These are phyloP conservation scores for Acer negundo DNA, from an alignment of 345 rosid species.

Conservation along the genomic window DNA sequence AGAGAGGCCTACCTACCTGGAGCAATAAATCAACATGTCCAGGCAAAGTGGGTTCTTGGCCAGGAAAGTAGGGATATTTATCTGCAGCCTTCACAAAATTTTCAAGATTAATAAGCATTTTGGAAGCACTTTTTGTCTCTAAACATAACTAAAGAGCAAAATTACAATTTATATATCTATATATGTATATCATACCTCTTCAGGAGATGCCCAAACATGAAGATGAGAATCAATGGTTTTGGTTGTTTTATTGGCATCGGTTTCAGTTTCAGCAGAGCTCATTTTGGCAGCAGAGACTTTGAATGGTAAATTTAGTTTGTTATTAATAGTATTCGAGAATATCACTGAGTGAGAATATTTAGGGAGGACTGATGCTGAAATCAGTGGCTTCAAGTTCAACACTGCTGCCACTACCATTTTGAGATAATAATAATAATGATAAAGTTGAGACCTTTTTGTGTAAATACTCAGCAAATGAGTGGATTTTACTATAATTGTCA, in stretches of 20 bases:
- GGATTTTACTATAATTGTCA: too few relatives aligned
- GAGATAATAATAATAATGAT: not conserved
- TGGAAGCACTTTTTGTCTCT: not conserved
- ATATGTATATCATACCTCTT: slow-evolving; percentile 50
- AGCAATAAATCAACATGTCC: slow-evolving; percentile 87
- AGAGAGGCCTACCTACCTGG: slow-evolving; percentile 48
- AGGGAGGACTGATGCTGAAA: slow-evolving; percentile 17
- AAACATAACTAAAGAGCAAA: not conserved
- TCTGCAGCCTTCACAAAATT: slow-evolving; percentile 57
- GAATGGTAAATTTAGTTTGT: not conserved
- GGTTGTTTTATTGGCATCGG: slow-evolving; percentile 25
- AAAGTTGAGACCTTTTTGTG: slow-evolving; percentile 11
- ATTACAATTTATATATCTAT: not conserved
- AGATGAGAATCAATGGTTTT: slow-evolving; percentile 79
- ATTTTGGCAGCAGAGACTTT: slow-evolving; percentile 43
- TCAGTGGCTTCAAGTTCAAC: slow-evolving; percentile 38
- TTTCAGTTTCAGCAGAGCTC: slow-evolving; percentile 46
- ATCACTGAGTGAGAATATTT: slow-evolving; percentile 8
- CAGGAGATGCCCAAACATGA: slow-evolving; percentile 92
- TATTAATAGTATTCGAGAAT: slow-evolving; percentile 8
- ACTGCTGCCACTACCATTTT: slow-evolving; percentile 21
- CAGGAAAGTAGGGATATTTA: slow-evolving; percentile 82
- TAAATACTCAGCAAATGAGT: not conserved
- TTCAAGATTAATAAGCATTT: slow-evolving; percentile 9
- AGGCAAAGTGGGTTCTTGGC: slow-evolving; percentile 79